Evolutionary conservation across 2,329 filamentous ascomycete species (phyloP).

Genomic region (Parascedosporium putredinis): DNA sequence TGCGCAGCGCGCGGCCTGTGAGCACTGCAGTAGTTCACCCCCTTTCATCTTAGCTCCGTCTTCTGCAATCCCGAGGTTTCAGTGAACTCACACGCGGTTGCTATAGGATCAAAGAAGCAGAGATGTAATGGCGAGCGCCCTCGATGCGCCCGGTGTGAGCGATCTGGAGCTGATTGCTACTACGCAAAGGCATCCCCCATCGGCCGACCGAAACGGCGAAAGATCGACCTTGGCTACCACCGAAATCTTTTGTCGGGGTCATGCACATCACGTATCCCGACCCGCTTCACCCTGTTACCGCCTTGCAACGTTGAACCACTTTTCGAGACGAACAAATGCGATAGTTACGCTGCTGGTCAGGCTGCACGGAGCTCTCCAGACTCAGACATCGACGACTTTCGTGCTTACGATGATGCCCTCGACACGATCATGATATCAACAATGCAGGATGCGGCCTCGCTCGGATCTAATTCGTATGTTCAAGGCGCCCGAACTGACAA

Average conservation of each 20-base stretch:
- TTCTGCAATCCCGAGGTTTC: no score
- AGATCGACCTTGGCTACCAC: not conserved
- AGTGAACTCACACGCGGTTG: no score
- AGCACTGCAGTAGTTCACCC: not conserved
- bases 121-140: not conserved
- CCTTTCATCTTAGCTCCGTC: not conserved
- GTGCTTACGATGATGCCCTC: no score
- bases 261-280: not conserved
- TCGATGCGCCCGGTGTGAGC: not conserved
- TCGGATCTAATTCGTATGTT: no score
- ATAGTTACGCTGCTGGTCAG: no score
- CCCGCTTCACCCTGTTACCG: not conserved
- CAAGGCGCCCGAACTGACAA: no score
- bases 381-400: no score
- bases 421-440: no score
- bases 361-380: not conserved
- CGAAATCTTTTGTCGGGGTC: not conserved
- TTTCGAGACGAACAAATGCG: no score
- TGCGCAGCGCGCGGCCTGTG: not conserved
- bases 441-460: no score
- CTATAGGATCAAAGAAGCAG: constrained; percentile 1
- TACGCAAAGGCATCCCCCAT: not conserved
- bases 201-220: not conserved
- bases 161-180: not conserved
- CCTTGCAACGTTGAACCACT: not conserved